Evolutionary conservation across 257 asterid genomes (phyloP).

Genomic region (Gentiana macrophylla): DNA sequence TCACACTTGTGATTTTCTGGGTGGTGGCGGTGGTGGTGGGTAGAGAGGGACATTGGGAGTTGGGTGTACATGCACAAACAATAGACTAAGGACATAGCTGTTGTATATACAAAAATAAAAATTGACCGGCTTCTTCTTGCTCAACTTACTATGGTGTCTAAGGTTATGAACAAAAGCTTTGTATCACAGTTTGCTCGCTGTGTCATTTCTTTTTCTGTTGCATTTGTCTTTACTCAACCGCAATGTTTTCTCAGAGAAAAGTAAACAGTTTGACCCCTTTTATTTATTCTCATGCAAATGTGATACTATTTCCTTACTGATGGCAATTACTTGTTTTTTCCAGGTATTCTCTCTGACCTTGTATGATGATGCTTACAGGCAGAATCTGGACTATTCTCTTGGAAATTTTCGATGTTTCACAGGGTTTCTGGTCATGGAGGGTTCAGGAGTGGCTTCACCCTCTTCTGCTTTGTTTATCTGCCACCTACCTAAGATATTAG

Average conservation of each 20-base stretch:
- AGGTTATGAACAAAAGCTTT: too few relatives aligned
- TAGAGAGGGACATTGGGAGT: too few relatives aligned
- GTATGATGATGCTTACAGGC: conserved; percentile 88
- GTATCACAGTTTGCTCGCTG: too few relatives aligned
- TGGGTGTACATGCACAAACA: too few relatives aligned
- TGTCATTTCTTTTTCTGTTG: too few relatives aligned
- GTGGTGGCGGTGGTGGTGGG: too few relatives aligned
- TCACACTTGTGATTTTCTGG: too few relatives aligned
- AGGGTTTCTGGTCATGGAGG: conserved; percentile 43
- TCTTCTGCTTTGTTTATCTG: conserved; percentile 21
- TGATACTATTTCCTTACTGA: conserved; percentile 26
- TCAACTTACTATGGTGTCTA: too few relatives aligned
- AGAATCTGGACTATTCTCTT: conserved; percentile 50
- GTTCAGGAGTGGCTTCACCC: conserved; percentile 43
- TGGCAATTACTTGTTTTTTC: conserved; percentile 51
- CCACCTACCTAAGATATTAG: conserved; percentile 21
- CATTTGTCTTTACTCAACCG: not conserved
- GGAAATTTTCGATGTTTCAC: conserved; percentile 50
- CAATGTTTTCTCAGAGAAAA: too few relatives aligned
- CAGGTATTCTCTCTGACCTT: conserved; percentile 99
- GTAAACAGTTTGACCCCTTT: not conserved
- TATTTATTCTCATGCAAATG: not conserved
- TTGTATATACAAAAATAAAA: too few relatives aligned
- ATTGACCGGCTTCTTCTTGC: too few relatives aligned
- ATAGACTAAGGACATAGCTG: too few relatives aligned